A percentile compares a stretch with the other conserved stretches of the same genome.
Conservation (phyloP, 306 rosid species). For the Casuarina cunninghamiana region DNA sequence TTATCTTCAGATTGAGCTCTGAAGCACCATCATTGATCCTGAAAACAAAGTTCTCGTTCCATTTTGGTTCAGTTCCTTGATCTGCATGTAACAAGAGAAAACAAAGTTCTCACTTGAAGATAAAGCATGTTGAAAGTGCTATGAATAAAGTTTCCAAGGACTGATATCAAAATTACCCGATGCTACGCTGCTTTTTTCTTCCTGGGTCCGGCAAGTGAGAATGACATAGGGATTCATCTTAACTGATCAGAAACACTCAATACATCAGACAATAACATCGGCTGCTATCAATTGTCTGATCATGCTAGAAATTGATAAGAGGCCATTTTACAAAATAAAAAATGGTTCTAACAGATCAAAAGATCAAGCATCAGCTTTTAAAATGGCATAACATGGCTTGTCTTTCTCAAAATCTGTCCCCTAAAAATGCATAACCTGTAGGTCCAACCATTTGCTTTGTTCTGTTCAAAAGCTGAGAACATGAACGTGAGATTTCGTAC, state of each 20-base stretch:
- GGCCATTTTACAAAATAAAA: too few relatives aligned
- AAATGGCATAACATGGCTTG: too few relatives aligned
- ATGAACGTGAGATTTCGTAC: too few relatives aligned
- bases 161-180: constrained; percentile 21
- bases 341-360: too few relatives aligned
- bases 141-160: background rate
- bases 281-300: constrained; percentile 7
- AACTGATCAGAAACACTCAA: constrained; percentile 28
- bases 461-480: too few relatives aligned
- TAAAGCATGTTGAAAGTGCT: background rate
- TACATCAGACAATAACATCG: constrained; percentile 1
- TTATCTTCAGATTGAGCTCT: constrained; percentile 36
- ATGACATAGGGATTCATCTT: constrained; percentile 48
- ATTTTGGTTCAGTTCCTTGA: constrained; percentile 43
- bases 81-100: constrained; percentile 10
- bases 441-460: too few relatives aligned
- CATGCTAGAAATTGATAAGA: background rate
- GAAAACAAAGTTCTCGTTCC: constrained; percentile 53
- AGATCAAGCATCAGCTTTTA: too few relatives aligned
- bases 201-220: constrained; percentile 40
- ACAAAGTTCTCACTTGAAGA: background rate
- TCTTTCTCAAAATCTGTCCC: too few relatives aligned
- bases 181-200: constrained; percentile 42
- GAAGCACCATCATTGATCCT: constrained; percentile 37
- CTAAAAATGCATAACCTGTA: too few relatives aligned